Percentiles rank a stretch among this genome's conserved stretches.
Conservation (phyloP, 78 protist genomes). For the Emiliania huxleyi region DNA sequence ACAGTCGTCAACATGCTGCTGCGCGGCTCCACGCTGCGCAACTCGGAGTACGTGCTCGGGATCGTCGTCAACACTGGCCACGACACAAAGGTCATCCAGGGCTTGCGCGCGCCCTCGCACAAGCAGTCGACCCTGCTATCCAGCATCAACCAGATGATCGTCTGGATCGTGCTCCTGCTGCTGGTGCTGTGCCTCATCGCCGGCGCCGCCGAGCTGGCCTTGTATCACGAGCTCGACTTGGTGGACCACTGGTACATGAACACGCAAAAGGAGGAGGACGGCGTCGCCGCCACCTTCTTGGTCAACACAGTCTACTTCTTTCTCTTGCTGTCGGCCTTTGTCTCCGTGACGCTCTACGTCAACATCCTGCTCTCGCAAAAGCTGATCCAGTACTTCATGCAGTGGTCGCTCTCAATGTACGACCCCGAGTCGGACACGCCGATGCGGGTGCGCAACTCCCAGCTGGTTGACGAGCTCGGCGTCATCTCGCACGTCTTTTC, state of each 20-base stretch:
- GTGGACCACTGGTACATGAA: not conserved
- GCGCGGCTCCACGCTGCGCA: conserved; percentile 71
- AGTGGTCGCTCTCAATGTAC: conserved; percentile 59
- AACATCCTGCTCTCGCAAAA: not conserved
- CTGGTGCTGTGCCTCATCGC: not conserved
- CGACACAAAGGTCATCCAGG: conserved; percentile 59
- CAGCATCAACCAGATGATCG: not conserved
- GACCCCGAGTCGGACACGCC: conserved; percentile 61
- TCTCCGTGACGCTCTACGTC: not conserved
- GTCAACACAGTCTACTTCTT: not conserved
- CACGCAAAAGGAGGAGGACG: too few species aligned
- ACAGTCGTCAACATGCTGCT: conserved; percentile 5
- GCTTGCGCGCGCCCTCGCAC: not conserved
- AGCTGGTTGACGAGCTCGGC: conserved; percentile 88
- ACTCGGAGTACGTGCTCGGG: conserved; percentile 73
- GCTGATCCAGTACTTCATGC: not conserved
- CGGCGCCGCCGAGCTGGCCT: not conserved
- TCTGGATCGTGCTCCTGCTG: not conserved
- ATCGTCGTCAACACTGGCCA: conserved; percentile 60
- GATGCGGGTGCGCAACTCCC: conserved; percentile 72
- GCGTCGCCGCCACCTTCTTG: not conserved
- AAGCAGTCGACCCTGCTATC: not conserved
- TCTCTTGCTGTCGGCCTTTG: not conserved
- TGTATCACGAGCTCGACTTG: not conserved
- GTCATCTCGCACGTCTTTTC: conserved; percentile 75